phyloP scores from a whole-genome alignment of 768 basidiomycete species.

The Xerocomellus dryophilus region DNA sequence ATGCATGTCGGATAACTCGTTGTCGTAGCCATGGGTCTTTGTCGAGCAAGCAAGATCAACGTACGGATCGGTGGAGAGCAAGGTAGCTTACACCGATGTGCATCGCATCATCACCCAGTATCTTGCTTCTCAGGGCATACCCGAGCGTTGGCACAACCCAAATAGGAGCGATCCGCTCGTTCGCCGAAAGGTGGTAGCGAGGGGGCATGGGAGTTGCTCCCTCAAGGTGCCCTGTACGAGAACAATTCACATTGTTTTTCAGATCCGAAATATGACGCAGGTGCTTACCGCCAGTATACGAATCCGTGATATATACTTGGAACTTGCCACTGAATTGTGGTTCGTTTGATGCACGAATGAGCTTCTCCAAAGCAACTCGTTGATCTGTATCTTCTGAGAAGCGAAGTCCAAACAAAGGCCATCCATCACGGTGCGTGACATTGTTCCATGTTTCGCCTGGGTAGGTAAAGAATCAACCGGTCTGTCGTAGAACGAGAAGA shows the following conservation, averaged over 20 bases:
- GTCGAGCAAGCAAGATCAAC: constrained; percentile 2
- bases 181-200: constrained; percentile 70
- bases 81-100: constrained; percentile 64
- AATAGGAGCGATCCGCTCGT: constrained; percentile 81
- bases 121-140: constrained; percentile 69
- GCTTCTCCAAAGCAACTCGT: constrained; percentile 49
- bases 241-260: background rate
- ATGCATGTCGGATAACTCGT: constrained; percentile 72
- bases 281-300: constrained; percentile 22
- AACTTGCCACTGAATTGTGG: constrained; percentile 52
- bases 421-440: constrained; percentile 68
- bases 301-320: constrained; percentile 44
- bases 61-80: background rate
- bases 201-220: constrained; percentile 56
- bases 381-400: constrained; percentile 59
- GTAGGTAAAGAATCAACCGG: background rate
- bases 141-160: constrained; percentile 82
- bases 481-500: background rate
- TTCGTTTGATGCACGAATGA: constrained; percentile 49
- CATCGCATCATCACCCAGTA: constrained; percentile 58
- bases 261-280: background rate
- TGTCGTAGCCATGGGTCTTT: constrained; percentile 91
- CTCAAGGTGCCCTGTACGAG: constrained; percentile 6
- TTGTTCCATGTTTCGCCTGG: constrained; percentile 27
- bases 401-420: constrained; percentile 86